Evolutionary conservation across 1,284 basidiomycete species (phyloP).

Genomic region (Leccinum huronense): DNA sequence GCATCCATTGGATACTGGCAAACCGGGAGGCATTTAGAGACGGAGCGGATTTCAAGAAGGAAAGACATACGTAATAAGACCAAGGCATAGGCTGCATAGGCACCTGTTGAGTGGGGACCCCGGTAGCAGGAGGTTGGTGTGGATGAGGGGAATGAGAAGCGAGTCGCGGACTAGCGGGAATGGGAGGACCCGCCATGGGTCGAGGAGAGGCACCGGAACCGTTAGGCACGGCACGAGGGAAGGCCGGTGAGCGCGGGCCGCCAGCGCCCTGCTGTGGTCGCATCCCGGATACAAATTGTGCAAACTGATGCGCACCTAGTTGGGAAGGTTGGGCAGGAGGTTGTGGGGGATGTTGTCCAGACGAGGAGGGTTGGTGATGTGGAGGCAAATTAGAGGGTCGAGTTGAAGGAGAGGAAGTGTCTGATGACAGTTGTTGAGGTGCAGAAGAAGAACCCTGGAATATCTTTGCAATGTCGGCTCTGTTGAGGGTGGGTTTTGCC

Average conservation of each 20-base stretch:
- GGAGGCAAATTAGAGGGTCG: conserved; percentile 5
- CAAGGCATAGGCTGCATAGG: conserved; percentile 39
- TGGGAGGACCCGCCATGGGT: conserved; percentile 26
- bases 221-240: conserved; percentile 40
- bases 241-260: conserved; percentile 64
- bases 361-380: conserved; percentile 37
- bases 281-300: conserved; percentile 46
- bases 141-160: conserved; percentile 56
- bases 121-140: conserved; percentile 44
- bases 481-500: conserved; percentile 39
- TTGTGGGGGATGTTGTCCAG: conserved; percentile 41
- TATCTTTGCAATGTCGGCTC: conserved; percentile 48
- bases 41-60: conserved; percentile 21
- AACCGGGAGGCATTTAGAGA: conserved; percentile 18
- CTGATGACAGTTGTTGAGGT: conserved; percentile 14
- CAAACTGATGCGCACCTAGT: conserved; percentile 44
- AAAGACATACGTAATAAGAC: conserved; percentile 39
- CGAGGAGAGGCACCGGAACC: too few species aligned
- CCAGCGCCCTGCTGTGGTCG: conserved; percentile 44
- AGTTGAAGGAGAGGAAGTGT: background rate
- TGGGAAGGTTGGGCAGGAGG: conserved; percentile 44
- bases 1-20: conserved; percentile 29
- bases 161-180: conserved; percentile 62
- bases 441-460: too few species aligned
- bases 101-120: conserved; percentile 43